phyloP scores from a whole-genome alignment of 2,329 filamentous ascomycete species.

The Pestalotiopsis sp. region DNA sequence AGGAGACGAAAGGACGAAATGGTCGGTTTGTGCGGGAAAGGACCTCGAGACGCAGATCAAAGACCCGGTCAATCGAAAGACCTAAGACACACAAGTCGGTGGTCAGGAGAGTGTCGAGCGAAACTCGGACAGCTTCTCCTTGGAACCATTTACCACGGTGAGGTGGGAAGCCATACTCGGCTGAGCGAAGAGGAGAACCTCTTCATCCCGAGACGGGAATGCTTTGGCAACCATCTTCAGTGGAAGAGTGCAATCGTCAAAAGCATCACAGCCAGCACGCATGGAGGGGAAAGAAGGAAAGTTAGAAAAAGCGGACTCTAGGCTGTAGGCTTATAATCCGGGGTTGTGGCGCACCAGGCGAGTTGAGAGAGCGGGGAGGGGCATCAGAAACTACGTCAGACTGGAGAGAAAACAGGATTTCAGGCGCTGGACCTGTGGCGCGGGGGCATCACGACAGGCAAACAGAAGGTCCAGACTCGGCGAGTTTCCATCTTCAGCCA shows the following conservation, averaged over 20 bases:
- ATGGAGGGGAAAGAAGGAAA: neutral
- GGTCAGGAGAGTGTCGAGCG: neutral
- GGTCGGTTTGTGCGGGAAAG: neutral
- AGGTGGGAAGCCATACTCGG: neutral
- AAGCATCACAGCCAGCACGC: neutral
- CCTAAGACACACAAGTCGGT: neutral
- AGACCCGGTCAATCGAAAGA: constrained; percentile 1
- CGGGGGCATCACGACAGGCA: neutral
- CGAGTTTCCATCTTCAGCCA: neutral
- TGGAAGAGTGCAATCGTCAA: neutral
- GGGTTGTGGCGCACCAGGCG: neutral
- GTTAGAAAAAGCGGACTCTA: neutral
- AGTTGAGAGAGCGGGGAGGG: neutral
- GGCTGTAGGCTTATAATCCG: neutral
- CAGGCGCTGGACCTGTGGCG: neutral
- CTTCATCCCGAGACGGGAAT: neutral
- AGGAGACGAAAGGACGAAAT: neutral
- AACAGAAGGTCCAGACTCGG: neutral
- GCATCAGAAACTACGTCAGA: neutral
- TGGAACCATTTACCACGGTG: neutral
- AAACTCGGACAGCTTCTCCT: neutral
- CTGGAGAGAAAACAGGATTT: neutral
- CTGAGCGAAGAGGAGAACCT: neutral
- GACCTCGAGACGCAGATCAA: neutral
- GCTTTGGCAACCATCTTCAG: neutral